Base-by-base conservation (phyloP, 1,139 yeast species). In the Blastobotrys ciferrii region DNA sequence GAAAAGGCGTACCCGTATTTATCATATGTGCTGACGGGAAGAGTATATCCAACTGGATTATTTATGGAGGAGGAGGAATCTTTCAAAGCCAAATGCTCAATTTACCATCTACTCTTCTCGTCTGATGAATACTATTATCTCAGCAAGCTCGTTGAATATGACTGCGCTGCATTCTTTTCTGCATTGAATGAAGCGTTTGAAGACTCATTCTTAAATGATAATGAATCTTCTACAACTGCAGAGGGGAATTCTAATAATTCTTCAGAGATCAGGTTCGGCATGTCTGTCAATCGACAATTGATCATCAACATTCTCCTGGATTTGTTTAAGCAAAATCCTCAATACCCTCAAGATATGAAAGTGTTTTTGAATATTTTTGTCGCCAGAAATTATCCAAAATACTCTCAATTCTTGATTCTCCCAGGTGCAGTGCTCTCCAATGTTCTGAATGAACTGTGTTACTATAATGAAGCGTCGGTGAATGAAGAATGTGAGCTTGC, bases 121-220 rank as follows among this genome's bases (percentile, higher is more conserved):
- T 82, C 80, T 2, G 60, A 73, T 0, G 71, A 82, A 1, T 85
- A 82, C 55, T 91, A 92, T 0, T 80, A 82, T 56, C 62, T 86
- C 18, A 68, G 69, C 45, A 54, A 71, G 9, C 68, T 86, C 13
- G 63, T 86, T 6, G 69, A 69, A 37, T 72, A 65, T 53, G 76
- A 81, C 54, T 75, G 85, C 5, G 74, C 79, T 28, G 78, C 77
- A 37, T 77, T 83, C 70, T 73, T 87, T 46, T 73, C 83, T 0
- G 76, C 85, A 0, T 63, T 87, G 53, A 84, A 87, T 61, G 94
- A 86, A 61, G 86, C 84, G 28, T 84, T 87, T 62, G 96, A 87
- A 61, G 92, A 86, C 59, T 69, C 84, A 0, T 71, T 75, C 41
- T 63, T 87, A 47, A 87, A 87, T 45, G 68, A 63, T 41, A 52